Conservation (phyloP, 2,329 filamentous ascomycete genomes). For the Rhexocercosporidium sp. region DNA sequence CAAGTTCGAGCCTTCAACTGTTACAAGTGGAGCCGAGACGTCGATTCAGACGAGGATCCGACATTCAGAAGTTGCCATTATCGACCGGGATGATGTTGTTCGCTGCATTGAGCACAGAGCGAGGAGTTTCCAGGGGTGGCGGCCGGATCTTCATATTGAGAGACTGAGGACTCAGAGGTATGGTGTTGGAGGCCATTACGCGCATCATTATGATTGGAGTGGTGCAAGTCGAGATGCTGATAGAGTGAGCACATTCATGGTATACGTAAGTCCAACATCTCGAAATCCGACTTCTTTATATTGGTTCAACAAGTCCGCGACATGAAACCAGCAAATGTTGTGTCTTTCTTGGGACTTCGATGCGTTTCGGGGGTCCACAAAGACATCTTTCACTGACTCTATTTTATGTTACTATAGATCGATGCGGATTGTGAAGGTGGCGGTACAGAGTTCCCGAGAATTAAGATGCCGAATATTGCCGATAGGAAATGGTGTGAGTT, state of each 20-base stretch:
- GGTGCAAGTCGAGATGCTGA: constrained; percentile 46
- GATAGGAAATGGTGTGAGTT: constrained; percentile 59
- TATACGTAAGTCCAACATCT: constrained; percentile 47
- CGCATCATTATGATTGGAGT: constrained; percentile 64
- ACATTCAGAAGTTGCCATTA: constrained; percentile 55
- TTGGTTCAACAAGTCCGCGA: neutral
- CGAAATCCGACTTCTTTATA: neutral
- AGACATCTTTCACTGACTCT: neutral
- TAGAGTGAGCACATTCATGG: constrained; percentile 64
- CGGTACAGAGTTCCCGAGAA: constrained; percentile 63
- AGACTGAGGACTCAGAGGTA: constrained; percentile 66
- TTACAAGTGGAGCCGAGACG: constrained; percentile 55
- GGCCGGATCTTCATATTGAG: constrained; percentile 61
- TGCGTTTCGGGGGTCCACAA: no score
- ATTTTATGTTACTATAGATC: constrained; percentile 35
- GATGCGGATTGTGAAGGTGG: constrained; percentile 58
- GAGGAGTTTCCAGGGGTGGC: constrained; percentile 64
- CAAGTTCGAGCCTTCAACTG: constrained; percentile 58
- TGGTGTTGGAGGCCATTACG: constrained; percentile 63
- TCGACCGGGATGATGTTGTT: constrained; percentile 53
- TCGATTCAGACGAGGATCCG: constrained; percentile 54
- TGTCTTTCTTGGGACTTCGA: no score
- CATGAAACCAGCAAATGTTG: neutral
- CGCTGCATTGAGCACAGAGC: constrained; percentile 65
- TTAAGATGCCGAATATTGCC: constrained; percentile 49